Evolutionary conservation across 169 alveolate species (phyloP), one percentile per base, ranked within the genome.

Genomic region (Eimeria acervulina): DNA sequence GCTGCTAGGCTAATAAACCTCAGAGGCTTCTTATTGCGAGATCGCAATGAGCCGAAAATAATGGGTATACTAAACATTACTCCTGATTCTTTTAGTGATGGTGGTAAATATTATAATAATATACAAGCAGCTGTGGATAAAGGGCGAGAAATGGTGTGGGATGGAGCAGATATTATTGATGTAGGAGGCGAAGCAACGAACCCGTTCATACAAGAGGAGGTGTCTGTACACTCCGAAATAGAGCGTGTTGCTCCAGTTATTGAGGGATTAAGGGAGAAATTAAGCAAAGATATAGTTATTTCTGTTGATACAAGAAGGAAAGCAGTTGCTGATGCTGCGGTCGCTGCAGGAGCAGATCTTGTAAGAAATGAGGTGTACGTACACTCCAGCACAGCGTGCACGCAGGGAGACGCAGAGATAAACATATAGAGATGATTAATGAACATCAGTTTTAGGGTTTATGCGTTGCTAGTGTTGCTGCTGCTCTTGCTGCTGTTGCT

Each of bases 1-100:
- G 40, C 8, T 6, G 61, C 6, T 28, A 28, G 61, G 23, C 61
- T 90, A 26, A 63, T 17, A 12, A 17, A 26, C 42, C 68, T 93
- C 51, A 47, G 42, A 70, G 68, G 61, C 36, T 26, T 31, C 28
- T 68, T 76, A 0, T 17, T 17, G 0, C 21, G 42, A 19, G 93
- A 76, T 12, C 96, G 26, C 28, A 78, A 13, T 10, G 12, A 66
- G 40, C 87, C 94, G 38, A 47, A 78, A 52, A 26, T 96, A 26
- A 94, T 96, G 94, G 97, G 97, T 3, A 80, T 96, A 15, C 61
- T 96, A 63, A 96, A 96, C 70, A 92, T 94, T 47, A 91, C 96
- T n/a, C 96, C 97, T n/a, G 96, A 96, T 80, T 93, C 96, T 23
- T 96, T 96, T 81, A 74, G 94, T 42, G 97, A 96, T 44, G 94